These are phyloP conservation scores for Ogataea ganodermae DNA, from an alignment of 805 yeast genomes.

Conservation along the genomic window DNA sequence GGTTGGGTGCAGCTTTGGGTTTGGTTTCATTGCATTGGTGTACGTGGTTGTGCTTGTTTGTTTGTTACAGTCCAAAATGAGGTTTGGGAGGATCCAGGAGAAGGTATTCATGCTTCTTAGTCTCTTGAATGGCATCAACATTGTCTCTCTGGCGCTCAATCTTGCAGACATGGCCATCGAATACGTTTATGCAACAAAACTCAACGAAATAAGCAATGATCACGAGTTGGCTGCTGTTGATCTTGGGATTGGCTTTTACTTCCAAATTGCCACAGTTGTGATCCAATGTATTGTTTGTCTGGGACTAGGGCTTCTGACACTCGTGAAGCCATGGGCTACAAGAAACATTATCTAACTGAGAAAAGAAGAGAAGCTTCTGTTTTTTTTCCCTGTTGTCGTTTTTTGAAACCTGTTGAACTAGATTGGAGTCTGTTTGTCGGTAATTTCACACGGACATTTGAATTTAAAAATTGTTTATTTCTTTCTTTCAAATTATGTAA, in stretches of 20 bases:
- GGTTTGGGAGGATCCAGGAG: slow-evolving; percentile 9
- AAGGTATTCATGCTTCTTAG: slow-evolving; percentile 10
- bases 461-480: slow-evolving; percentile 4
- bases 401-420: slow-evolving; percentile 1
- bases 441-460: neutral
- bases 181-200: slow-evolving; percentile 18
- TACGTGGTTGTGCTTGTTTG: slow-evolving; percentile 20
- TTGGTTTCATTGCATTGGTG: slow-evolving; percentile 17
- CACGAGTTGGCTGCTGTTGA: slow-evolving; percentile 22
- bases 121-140: slow-evolving; percentile 11
- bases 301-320: slow-evolving; percentile 17
- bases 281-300: slow-evolving; percentile 18
- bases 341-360: slow-evolving; percentile 2
- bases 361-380: neutral
- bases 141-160: slow-evolving; percentile 13
- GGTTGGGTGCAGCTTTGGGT: slow-evolving; percentile 10
- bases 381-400: neutral
- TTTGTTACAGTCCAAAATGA: slow-evolving; percentile 18
- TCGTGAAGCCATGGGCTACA: slow-evolving; percentile 21
- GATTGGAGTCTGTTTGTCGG: slow-evolving; percentile 3
- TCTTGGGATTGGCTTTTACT: slow-evolving; percentile 22
- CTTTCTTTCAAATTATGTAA: slow-evolving; percentile 6
- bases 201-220: slow-evolving; percentile 18
- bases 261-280: slow-evolving; percentile 16
- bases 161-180: slow-evolving; percentile 18